Evolutionary conservation across 352 stramenopile genomes (phyloP).

Genomic region (Peronospora farinosa): DNA sequence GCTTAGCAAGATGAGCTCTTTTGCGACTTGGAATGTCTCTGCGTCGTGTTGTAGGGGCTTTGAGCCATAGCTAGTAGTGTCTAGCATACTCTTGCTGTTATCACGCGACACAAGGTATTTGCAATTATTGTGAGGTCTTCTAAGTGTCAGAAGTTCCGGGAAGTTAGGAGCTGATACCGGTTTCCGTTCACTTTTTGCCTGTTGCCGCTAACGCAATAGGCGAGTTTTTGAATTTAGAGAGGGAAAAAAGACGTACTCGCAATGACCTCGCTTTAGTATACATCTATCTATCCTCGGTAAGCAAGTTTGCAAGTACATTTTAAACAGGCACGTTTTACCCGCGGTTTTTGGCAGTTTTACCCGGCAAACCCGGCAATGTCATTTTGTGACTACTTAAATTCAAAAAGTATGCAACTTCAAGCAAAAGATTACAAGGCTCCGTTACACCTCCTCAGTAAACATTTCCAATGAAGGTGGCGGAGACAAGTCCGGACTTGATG

Average conservation of each 20-base stretch:
- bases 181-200: neutral
- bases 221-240: slow-evolving; percentile 27
- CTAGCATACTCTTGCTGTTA: slow-evolving; percentile 23
- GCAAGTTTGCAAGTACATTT: slow-evolving; percentile 2
- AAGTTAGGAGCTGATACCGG: neutral
- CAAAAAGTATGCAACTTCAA: neutral
- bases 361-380: slow-evolving; percentile 10
- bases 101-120: neutral
- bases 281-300: neutral
- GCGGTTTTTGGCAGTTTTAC: slow-evolving; percentile 17
- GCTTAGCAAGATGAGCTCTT: slow-evolving; percentile 76
- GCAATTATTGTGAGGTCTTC: neutral
- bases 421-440: neutral
- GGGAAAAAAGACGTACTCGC: slow-evolving; percentile 6
- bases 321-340: slow-evolving; percentile 13
- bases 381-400: neutral
- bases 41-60: slow-evolving; percentile 36
- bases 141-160: neutral
- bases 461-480: slow-evolving; percentile 12
- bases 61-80: slow-evolving; percentile 14
- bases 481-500: slow-evolving; percentile 8
- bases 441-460: neutral
- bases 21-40: slow-evolving; percentile 67
- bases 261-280: slow-evolving; percentile 7
- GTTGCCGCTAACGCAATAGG: neutral